Evolutionary conservation across 192 early-diverging fungal species (phyloP), one percentile per base, ranked within the genome.

Genomic region (Linnemannia hyalina): DNA sequence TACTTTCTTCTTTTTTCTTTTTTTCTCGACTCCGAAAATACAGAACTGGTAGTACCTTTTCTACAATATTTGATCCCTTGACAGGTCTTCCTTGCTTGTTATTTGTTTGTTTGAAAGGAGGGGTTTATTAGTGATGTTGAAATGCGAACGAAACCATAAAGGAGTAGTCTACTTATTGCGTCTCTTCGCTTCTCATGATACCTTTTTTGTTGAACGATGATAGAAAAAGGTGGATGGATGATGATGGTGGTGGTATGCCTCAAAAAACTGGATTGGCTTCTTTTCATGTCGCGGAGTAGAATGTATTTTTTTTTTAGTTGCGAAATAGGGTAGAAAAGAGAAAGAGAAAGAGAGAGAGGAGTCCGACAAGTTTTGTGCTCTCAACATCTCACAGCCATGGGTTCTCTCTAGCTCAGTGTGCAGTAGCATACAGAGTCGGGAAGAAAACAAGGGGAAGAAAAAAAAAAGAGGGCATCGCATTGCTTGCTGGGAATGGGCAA

Each of bases 401-500:
- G 60, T 63, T 11, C 60, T 63, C 60, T 8, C 29, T 26, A 63
- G 60, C 11, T 26, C 10, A 26, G 60, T 63, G 60, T 63, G 22
- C 22, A 63, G 26, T 57, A 11, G 26, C 26, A 29, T 32, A 63
- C 0, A 32, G 60, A 13, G 44, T 7, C 3, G 44, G 44, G 47
- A 18, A 13, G 47, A 13, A 63, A 15, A 65, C 57, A 65, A 16
- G n/a, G 36, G 77, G 70, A 26, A 18, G 35, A 40, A 18, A 69
- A 3, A 49, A 70, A 63, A 63, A 40, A 23, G 46, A 26, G 55
- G 60, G 80, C 74, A 81, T 81, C 80, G 80, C 80, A 81, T 81
- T 81, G 74, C 65, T 75, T 81, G 80, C 80, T 81, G 73, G 73
- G 80, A 81, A 81, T 81, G 74, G 80, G 47, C 74, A 75, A 70